Evolutionary conservation across 139 green algal genomes (phyloP), one percentile per base, ranked within the genome.

Genomic region (Pleodorina starrii): DNA sequence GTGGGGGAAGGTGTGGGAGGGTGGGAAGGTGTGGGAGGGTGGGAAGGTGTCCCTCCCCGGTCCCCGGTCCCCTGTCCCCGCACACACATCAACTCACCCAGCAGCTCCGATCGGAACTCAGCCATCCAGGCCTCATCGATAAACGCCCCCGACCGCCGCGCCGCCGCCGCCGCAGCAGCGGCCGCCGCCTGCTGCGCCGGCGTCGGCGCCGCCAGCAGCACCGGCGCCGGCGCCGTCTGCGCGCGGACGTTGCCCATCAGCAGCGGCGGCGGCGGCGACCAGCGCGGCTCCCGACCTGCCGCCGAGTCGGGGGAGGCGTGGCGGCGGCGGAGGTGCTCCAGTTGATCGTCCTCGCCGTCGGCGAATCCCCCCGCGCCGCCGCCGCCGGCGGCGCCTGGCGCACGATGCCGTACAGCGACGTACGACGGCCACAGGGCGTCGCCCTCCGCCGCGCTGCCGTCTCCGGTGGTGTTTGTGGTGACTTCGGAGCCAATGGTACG

Each of bases 61-160:
- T n/a, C n/a, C n/a, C n/a, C 51, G 51, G 17, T 27, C 51, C 17
- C 14, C 51, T 25, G 25, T 66, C 54, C 25, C 54, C 54, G 5
- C 7, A 66, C 54, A 21, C 54, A 66, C 3, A 25, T 25, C 54
- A n/a, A n/a, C 54, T 25, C 29, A 66, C 54, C 54, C 54, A 66
- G 54, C 81, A 87, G 42, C n/a, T 87, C 27, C 1, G 23, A 21
- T 19, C 16, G 5, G 17, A 87, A 87, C 1, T 21, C 35, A 17
- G 44, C 32, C 60, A 87, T 44, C 81, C 81, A 87, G 40, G 35
- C 43, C 16, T 87, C 81, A 21, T 69, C 69, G 42, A 87, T 48
- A 7, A 60, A n/a, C 57, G 42, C 60, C 7, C 69, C 54, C 40
- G n/a, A 29, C 25, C 36, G 54, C 35, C 38, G 36, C 35, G 23